These are phyloP conservation scores for Casuarina glauca DNA, from an alignment of 306 rosid species.

Conservation along the genomic window DNA sequence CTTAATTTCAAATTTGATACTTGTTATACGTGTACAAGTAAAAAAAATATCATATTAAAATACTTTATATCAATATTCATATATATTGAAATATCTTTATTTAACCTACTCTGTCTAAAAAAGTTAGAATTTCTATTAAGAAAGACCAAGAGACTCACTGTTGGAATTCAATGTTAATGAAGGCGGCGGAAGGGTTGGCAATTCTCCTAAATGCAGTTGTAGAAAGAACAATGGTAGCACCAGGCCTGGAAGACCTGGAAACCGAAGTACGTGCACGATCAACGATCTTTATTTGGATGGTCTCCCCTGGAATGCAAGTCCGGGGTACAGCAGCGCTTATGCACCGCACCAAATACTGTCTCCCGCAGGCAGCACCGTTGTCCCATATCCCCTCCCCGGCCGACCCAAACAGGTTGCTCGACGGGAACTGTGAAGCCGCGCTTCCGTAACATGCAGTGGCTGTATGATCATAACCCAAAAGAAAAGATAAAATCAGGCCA, in stretches of 20 bases:
- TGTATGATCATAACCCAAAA: slow-evolving; percentile 7
- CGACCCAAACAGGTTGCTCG: slow-evolving; percentile 62
- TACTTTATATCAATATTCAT: no score
- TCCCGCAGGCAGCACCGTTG: slow-evolving; percentile 89
- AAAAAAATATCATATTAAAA: no score
- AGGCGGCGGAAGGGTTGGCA: slow-evolving; percentile 39
- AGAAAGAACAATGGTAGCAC: slow-evolving; percentile 60
- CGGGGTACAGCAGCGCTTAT: slow-evolving; percentile 49
- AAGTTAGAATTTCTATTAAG: background rate
- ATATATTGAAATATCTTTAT: no score
- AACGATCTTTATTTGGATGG: slow-evolving; percentile 60
- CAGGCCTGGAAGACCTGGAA: slow-evolving; percentile 40
- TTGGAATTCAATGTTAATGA: slow-evolving; percentile 61
- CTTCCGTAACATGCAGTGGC: slow-evolving; percentile 59
- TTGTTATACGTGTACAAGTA: no score
- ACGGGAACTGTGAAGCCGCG: slow-evolving; percentile 47
- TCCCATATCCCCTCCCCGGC: slow-evolving; percentile 92
- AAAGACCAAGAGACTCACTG: slow-evolving; percentile 38
- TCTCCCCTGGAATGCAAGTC: slow-evolving; percentile 51
- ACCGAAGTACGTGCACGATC: slow-evolving; percentile 53
- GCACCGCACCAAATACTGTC: slow-evolving; percentile 68
- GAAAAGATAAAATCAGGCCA: background rate
- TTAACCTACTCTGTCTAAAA: background rate
- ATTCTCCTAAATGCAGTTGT: slow-evolving; percentile 51
- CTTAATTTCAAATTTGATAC: no score